Evolutionary conservation across 192 early-diverging fungal genomes (phyloP).

Genomic region (Spinellus fusiger): DNA sequence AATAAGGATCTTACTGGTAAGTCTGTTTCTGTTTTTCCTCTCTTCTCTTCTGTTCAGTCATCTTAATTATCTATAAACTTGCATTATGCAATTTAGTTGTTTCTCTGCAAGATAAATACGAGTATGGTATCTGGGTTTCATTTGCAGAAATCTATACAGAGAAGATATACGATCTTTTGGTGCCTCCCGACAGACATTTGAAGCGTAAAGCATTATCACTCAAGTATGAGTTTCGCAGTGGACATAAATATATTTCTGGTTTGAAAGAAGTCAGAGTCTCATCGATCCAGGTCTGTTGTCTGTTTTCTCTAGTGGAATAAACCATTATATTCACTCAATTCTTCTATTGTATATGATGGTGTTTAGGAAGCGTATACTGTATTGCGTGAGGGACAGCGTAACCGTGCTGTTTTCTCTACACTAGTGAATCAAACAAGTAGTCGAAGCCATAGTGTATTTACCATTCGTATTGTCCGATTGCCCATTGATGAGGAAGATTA

Average conservation of each 20-base stretch:
- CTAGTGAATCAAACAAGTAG: slow-evolving; percentile 50
- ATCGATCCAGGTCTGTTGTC: slow-evolving; percentile 20
- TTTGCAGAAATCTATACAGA: slow-evolving; percentile 91
- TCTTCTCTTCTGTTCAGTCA: neutral
- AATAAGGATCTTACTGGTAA: neutral
- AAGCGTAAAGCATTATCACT: slow-evolving; percentile 28
- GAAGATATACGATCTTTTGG: slow-evolving; percentile 80
- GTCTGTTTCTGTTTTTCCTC: neutral
- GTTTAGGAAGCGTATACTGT: slow-evolving; percentile 57
- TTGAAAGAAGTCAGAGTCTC: slow-evolving; percentile 52
- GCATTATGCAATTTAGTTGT: neutral
- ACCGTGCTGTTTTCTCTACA: slow-evolving; percentile 52
- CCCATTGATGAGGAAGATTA: slow-evolving; percentile 38
- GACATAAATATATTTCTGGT: slow-evolving; percentile 56
- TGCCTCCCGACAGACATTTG: slow-evolving; percentile 16
- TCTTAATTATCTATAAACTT: neutral
- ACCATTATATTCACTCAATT: neutral
- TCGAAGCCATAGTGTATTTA: slow-evolving; percentile 63
- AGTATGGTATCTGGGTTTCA: slow-evolving; percentile 81
- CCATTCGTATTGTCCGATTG: slow-evolving; percentile 55
- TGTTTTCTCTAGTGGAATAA: neutral
- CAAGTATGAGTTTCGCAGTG: slow-evolving; percentile 32
- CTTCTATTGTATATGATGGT: no score
- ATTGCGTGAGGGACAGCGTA: slow-evolving; percentile 49
- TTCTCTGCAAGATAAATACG: slow-evolving; percentile 39